Base-by-base conservation (phyloP, 495 filamentous ascomycete genomes). In the Pyrenula aspistea region DNA sequence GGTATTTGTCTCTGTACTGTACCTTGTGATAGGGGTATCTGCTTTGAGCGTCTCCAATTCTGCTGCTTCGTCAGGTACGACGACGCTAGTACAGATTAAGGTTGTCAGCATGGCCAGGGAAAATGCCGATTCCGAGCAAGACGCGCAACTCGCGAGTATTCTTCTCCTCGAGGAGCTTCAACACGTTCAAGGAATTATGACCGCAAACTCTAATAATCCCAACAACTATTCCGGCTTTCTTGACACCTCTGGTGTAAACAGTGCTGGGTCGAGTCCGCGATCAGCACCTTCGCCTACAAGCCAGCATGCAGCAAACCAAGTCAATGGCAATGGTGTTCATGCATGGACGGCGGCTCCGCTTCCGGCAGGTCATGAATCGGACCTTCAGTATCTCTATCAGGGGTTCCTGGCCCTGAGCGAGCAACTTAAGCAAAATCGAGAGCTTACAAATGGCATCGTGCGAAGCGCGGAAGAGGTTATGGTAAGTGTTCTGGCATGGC, bases 281-380 rank as follows among this genome's bases (percentile, higher is more conserved):
- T 72, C 68, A 57, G 60, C 69, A 10, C 62, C 70, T 55, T 64
- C 71, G 12, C 69, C 73, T 23, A 62, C 68, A 2, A 57, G 69
- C 24, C 59, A 69, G 24, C 69, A 71, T 55, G 51, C 67, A 4
- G 56, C 64, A 19, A 54, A 60, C 51, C 76, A 80, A 58, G 74
- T 77, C 60, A 86, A 85, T 63, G 79, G 78, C 51, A 68, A 64
- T 53, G 72, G 66, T n/a, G 79, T 84, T 60, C 82, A 77, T 48
- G 71, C 79, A 67, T 80, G 81, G 58, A 65, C 73, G 19, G 69
- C 66, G 21, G 66, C 82, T 53, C 84, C 87, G 20, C 84, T 85
- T 64, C 86, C 84, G 56, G 87, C 88, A 22, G 88, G 89, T 20
- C 88, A 92, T 63, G 87, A 92, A 71, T 86, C 88, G 72, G 89